Evolutionary conservation across 768 basidiomycete species (phyloP), one percentile per base, ranked within the genome.

Genomic region (Neoboletus subvelutipes): DNA sequence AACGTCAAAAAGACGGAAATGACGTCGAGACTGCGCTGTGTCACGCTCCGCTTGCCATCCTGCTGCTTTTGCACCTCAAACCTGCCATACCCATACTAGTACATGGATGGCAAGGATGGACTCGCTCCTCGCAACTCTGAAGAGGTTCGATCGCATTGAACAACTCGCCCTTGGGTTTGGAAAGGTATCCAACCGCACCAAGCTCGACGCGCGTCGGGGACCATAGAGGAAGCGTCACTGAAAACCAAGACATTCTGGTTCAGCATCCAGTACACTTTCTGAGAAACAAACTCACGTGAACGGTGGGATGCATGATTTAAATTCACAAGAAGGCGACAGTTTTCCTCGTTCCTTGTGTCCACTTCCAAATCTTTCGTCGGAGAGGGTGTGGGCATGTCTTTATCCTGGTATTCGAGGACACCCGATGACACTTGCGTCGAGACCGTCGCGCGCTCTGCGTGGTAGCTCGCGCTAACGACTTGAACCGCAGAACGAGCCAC

Each of bases 151-250:
- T n/a, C 1, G 86, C 81, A 68, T 91, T 88, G 72, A 91, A 84
- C 8, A 92, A 75, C 45, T 74, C 71, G 3, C 90, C 91, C n/a
- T 72, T 71, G 0, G 85, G 81, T 62, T 86, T 88, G 34, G 76
- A 77, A 26, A 92, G 72, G 67, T 88, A 94, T 3, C 92, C 92
- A 10, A 93, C 85, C 3, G 85, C 83, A 8, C 91, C 92, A 3
- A 92, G 71, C 13, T 77, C 68, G 0, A 92, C 80, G 6, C 64
- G 77, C 4, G 80, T 73, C 2, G 91, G 91, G 5, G 75, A 78
- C 90, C 90, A 94, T 7, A 92, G 71, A 8, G 90, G 86, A 22
- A 86, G 70, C 0, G 78, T 82, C 56, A 90, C 85, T 86, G 26
- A 10, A 52, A 50, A 20, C 33, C 29, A 59, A 37, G 13, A 34